Conservation (phyloP, 1,284 basidiomycete genomes). For the Ceratobasidium sp. region DNA sequence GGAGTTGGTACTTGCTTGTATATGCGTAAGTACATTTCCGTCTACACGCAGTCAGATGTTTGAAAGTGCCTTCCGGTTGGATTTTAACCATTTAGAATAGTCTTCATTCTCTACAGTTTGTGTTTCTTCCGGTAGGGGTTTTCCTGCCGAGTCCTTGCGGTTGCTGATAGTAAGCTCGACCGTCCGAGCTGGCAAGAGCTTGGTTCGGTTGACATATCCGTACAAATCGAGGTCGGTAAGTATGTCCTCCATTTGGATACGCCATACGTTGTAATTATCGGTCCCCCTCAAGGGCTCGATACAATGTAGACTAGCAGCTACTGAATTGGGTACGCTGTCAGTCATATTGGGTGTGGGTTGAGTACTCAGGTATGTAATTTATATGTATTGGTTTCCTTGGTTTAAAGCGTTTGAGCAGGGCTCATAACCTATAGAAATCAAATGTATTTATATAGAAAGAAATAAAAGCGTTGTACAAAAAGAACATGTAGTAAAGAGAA, state of each 20-base stretch:
- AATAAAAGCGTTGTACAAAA: no score
- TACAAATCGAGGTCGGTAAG: slow-evolving; percentile 6
- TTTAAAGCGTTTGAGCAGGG: slow-evolving; percentile 5
- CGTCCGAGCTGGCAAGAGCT: background rate
- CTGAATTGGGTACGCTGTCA: background rate
- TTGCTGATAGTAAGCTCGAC: no score
- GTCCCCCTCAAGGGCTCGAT: background rate
- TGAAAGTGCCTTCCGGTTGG: slow-evolving; percentile 5
- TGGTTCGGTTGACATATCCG: background rate
- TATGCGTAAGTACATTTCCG: slow-evolving; percentile 21
- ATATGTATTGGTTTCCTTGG: background rate
- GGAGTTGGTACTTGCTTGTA: slow-evolving; percentile 1
- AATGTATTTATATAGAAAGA: no score
- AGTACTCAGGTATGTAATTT: background rate
- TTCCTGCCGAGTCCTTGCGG: background rate
- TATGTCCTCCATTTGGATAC: slow-evolving; percentile 30
- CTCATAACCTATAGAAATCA: slow-evolving; percentile 15
- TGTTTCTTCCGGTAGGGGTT: background rate
- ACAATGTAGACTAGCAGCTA: background rate
- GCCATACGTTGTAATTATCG: slow-evolving; percentile 12
- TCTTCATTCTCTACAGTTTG: background rate
- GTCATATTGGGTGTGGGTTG: background rate
- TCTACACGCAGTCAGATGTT: slow-evolving; percentile 25
- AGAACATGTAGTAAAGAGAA: no score
- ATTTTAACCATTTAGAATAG: slow-evolving; percentile 1